Evolutionary conservation across 192 early-diverging fungal species (phyloP).

Genomic region (Cetraspora pellucida): DNA sequence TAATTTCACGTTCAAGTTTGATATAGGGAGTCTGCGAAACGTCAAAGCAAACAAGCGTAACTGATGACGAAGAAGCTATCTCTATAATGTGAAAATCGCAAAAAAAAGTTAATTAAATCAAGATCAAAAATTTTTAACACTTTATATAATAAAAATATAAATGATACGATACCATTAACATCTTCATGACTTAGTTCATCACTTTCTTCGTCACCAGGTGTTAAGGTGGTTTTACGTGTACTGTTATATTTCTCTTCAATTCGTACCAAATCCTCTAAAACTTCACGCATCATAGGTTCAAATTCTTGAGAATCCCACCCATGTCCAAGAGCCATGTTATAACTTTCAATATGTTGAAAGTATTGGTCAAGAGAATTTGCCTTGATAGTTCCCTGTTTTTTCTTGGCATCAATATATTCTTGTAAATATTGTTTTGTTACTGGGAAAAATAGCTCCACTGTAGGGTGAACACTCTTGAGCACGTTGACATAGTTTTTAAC

Average conservation of each 20-base stretch:
- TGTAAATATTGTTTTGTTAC: conserved; percentile 34
- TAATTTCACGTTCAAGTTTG: not conserved
- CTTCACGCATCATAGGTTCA: conserved; percentile 34
- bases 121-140: too few relatives aligned
- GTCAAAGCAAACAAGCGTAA: conserved; percentile 24
- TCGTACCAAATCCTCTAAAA: conserved; percentile 26
- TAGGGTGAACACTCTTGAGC: conserved; percentile 19
- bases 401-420: conserved; percentile 31
- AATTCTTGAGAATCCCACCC: conserved; percentile 31
- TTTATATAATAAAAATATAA: too few relatives aligned
- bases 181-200: not conserved
- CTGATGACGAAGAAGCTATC: not conserved
- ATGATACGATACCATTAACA: not conserved
- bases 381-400: conserved; percentile 27
- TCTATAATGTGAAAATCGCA: not conserved
- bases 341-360: conserved; percentile 36
- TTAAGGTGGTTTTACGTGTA: not conserved
- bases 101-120: not conserved
- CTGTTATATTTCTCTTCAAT: conserved; percentile 6
- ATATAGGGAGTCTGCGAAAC: not conserved
- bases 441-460: conserved; percentile 23
- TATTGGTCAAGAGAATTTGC: conserved; percentile 35
- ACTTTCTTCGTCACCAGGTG: conserved; percentile 9
- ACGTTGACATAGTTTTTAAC: conserved; percentile 34
- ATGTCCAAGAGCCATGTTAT: conserved; percentile 32